Evolutionary conservation across 257 asterid species (phyloP).

Genomic region (Solanum piurae): DNA sequence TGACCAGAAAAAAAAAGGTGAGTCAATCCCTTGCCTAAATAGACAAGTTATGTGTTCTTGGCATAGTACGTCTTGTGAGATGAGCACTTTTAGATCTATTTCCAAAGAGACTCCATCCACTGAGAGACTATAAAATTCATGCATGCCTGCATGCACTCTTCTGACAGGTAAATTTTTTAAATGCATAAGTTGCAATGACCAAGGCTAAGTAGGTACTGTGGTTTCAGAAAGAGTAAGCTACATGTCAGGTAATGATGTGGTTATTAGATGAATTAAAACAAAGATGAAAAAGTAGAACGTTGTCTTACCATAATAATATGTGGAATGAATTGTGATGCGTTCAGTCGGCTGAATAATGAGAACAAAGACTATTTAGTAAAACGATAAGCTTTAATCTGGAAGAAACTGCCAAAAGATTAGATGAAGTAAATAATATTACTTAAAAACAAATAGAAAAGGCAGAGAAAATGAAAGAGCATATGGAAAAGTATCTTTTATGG

Average conservation of each 20-base stretch:
- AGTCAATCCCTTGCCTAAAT: not conserved
- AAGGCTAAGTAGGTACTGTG: not conserved
- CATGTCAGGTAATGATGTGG: not conserved
- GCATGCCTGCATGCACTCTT: not conserved
- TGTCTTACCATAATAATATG: constrained; percentile 84
- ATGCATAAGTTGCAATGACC: not conserved
- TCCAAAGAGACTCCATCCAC: not conserved
- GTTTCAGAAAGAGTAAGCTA: not conserved
- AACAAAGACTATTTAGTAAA: constrained; percentile 8
- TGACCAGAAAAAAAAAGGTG: not conserved
- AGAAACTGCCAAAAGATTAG: not conserved
- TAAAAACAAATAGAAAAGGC: not conserved
- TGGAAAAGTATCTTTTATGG: not conserved
- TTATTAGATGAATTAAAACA: not conserved
- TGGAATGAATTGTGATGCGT: constrained; percentile 74
- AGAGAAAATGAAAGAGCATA: not conserved
- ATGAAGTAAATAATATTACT: not conserved
- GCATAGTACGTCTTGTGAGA: not conserved
- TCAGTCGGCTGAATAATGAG: constrained; percentile 56
- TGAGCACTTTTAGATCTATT: not conserved
- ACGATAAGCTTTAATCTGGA: not conserved
- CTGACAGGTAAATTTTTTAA: not conserved
- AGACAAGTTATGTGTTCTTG: not conserved
- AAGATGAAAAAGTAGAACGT: not conserved
- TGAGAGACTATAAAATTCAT: not conserved